A percentile compares a stretch with the other conserved stretches of the same genome.
Conservation (phyloP, 306 rosid genomes). For the Vigna radiata region DNA sequence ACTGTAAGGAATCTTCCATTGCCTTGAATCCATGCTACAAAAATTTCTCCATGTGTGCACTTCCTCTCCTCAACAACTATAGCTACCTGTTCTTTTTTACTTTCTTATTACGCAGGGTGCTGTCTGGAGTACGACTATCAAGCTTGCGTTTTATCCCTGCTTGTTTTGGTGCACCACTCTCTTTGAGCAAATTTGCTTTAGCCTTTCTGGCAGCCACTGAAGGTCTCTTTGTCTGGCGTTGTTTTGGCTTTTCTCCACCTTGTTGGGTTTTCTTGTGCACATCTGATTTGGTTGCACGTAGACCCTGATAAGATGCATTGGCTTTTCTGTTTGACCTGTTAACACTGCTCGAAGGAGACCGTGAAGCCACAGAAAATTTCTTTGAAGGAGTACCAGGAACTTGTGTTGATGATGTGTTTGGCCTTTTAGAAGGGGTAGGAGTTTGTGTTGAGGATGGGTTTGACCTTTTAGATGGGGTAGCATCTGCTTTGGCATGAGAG, state of each 20-base stretch:
- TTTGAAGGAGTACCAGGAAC: slow-evolving; percentile 47
- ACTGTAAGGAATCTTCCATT: not conserved
- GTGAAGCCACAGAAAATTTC: slow-evolving; percentile 50
- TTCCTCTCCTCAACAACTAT: not conserved
- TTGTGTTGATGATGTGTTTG: not conserved
- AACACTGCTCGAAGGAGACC: slow-evolving; percentile 50
- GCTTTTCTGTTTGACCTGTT: slow-evolving; percentile 43
- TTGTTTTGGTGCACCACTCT: slow-evolving; percentile 57
- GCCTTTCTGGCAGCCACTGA: slow-evolving; percentile 84
- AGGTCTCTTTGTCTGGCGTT: slow-evolving; percentile 72
- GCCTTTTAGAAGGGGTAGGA: slow-evolving; percentile 41
- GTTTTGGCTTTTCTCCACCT: slow-evolving; percentile 53
- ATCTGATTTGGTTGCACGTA: slow-evolving; percentile 77
- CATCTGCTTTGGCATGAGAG: slow-evolving; percentile 59
- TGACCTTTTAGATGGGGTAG: slow-evolving; percentile 64
- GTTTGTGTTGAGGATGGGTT: slow-evolving; percentile 42
- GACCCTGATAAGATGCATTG: slow-evolving; percentile 74
- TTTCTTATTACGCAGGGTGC: slow-evolving; percentile 58
- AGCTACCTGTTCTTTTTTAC: slow-evolving; percentile 62
- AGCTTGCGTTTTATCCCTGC: slow-evolving; percentile 78
- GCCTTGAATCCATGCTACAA: slow-evolving; percentile 14
- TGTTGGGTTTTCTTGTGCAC: slow-evolving; percentile 56
- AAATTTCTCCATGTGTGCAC: slow-evolving; percentile 12
- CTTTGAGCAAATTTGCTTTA: slow-evolving; percentile 44
- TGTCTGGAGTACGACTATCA: slow-evolving; percentile 78